Evolutionary conservation across 202 grass and related monocot genomes (phyloP).

Genomic region (Setaria italica): DNA sequence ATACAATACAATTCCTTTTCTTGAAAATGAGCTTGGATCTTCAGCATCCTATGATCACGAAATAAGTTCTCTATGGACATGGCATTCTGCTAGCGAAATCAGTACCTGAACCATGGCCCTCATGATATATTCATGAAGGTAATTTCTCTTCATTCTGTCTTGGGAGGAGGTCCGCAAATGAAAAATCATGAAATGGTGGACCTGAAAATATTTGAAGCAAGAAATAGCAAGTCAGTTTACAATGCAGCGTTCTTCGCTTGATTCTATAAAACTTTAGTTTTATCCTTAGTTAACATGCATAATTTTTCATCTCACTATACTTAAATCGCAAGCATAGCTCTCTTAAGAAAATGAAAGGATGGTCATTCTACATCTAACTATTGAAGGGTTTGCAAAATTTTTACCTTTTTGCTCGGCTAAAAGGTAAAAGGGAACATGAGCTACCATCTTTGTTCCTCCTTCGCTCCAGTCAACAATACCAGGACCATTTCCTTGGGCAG

Average conservation of each 20-base stretch:
- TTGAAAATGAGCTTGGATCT: conserved; percentile 20
- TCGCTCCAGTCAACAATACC: conserved; percentile 88
- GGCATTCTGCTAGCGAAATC: conserved; percentile 26
- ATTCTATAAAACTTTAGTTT: no score
- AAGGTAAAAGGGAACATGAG: conserved; percentile 95
- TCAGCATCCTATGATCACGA: conserved; percentile 15
- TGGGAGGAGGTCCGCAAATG: conserved; percentile 73
- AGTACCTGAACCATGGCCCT: background rate
- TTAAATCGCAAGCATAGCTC: background rate
- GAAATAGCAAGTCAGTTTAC: background rate
- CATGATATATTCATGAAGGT: background rate
- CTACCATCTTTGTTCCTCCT: conserved; percentile 84
- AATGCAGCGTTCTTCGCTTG: background rate
- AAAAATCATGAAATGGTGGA: conserved; percentile 84
- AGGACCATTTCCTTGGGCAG: conserved; percentile 65
- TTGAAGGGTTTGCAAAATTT: conserved; percentile 22
- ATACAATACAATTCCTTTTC: background rate
- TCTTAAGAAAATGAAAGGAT: background rate
- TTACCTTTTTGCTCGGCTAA: conserved; percentile 76
- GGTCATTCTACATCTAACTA: background rate
- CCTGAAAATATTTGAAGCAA: conserved; percentile 52
- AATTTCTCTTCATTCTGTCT: conserved; percentile 51
- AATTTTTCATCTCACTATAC: conserved; percentile 10
- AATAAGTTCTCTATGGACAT: conserved; percentile 19
- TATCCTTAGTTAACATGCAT: no score